phyloP scores from a whole-genome alignment of 2,329 filamentous ascomycete genomes.

The Microdochium nivale region DNA sequence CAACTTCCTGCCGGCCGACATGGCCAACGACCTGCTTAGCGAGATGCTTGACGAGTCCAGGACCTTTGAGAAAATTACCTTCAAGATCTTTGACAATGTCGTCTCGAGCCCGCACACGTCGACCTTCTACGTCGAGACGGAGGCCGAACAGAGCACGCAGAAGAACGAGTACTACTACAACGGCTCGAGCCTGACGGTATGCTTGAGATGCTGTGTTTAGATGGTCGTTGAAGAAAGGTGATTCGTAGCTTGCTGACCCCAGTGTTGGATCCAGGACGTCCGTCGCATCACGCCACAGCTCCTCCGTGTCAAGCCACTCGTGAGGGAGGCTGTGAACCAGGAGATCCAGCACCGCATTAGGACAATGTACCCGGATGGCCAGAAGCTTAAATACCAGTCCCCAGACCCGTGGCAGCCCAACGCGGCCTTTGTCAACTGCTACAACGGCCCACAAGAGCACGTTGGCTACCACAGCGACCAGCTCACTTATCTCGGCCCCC shows the following conservation, averaged over 20 bases:
- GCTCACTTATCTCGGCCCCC: constrained; percentile 84
- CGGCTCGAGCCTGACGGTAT: constrained; percentile 59
- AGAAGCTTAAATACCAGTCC: constrained; percentile 72
- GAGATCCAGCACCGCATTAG: constrained; percentile 67
- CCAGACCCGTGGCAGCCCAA: constrained; percentile 72
- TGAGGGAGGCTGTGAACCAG: constrained; percentile 67
- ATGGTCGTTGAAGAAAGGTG: too few species aligned
- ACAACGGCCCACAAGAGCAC: constrained; percentile 68
- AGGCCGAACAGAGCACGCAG: constrained; percentile 60
- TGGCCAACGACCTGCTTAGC: constrained; percentile 64
- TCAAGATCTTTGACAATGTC: constrained; percentile 82
- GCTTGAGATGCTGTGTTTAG: constrained; percentile 5
- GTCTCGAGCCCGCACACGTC: constrained; percentile 80
- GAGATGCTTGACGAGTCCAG: constrained; percentile 70
- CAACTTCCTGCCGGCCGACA: constrained; percentile 68
- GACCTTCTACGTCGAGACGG: constrained; percentile 72
- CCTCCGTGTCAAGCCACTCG: constrained; percentile 56
- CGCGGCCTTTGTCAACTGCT: constrained; percentile 91
- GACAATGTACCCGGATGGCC: constrained; percentile 55
- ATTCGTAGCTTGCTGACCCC: neutral
- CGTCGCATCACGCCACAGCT: constrained; percentile 70
- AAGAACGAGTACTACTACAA: constrained; percentile 82
- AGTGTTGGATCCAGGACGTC: constrained; percentile 49
- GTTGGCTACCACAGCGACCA: constrained; percentile 94
- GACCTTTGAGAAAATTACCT: constrained; percentile 62